A percentile compares a stretch with the other conserved stretches of the same genome.
Evolutionary conservation across 257 asterid species (phyloP).

Genomic region (Mentha longifolia): DNA sequence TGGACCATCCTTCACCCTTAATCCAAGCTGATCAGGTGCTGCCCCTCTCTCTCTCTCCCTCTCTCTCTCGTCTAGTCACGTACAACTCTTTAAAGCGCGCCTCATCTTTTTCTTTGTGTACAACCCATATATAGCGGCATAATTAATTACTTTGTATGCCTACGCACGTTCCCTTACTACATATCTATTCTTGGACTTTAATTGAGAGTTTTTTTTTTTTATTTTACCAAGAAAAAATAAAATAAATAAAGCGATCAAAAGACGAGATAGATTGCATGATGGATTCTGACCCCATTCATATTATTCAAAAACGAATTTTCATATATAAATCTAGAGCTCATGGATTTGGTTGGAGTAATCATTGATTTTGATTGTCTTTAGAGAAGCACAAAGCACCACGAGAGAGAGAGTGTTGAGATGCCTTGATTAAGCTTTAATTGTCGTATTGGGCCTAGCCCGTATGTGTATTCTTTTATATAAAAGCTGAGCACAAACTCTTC

Average conservation of each 20-base stretch:
- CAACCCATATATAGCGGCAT: not conserved
- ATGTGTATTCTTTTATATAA: too few relatives aligned
- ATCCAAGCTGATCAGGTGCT: conserved; percentile 60
- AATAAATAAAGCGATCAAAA: too few relatives aligned
- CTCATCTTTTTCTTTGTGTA: conserved; percentile 10
- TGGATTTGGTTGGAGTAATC: conserved; percentile 28
- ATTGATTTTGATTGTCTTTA: conserved; percentile 26
- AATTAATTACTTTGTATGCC: too few relatives aligned
- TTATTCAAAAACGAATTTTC: conserved; percentile 20
- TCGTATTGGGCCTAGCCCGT: too few relatives aligned
- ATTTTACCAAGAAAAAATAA: too few relatives aligned
- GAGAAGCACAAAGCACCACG: conserved; percentile 1
- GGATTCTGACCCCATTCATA: conserved; percentile 27
- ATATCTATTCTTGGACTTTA: too few relatives aligned
- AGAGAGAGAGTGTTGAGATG: not conserved
- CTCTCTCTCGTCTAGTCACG: conserved; percentile 20
- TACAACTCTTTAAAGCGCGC: conserved; percentile 17
- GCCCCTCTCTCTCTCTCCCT: conserved; percentile 30
- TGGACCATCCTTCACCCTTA: conserved; percentile 42
- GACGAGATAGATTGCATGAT: conserved; percentile 9
- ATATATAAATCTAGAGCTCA: not conserved
- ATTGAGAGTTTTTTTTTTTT: too few relatives aligned
- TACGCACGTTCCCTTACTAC: too few relatives aligned
- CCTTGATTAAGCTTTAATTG: too few relatives aligned
- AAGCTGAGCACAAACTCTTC: too few relatives aligned